phyloP scores from a whole-genome alignment of 306 rosid species.

The Boehmeria nivea region DNA sequence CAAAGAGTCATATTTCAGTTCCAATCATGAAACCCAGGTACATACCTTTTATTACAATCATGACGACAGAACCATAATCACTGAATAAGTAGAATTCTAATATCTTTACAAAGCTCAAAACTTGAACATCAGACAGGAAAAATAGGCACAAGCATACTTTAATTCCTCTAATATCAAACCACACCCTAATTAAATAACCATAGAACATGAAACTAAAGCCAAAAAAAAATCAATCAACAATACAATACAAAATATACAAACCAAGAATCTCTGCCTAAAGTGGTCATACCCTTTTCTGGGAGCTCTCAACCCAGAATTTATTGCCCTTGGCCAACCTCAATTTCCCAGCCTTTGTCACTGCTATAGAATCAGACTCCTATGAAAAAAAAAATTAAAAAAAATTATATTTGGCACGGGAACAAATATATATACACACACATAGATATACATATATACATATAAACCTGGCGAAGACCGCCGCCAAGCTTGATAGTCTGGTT shows the following conservation, averaged over 20 bases:
- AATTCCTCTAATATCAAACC: too few relatives aligned
- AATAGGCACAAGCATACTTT: too few relatives aligned
- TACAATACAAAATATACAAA: neutral
- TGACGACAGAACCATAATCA: too few relatives aligned
- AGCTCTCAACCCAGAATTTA: slow-evolving; percentile 89
- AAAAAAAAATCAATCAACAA: neutral
- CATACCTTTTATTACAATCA: too few relatives aligned
- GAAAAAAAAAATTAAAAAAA: slow-evolving; percentile 1
- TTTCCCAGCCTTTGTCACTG: slow-evolving; percentile 73
- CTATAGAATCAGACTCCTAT: slow-evolving; percentile 67
- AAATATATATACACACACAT: too few relatives aligned
- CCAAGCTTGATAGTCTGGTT: slow-evolving; percentile 90
- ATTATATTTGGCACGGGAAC: neutral
- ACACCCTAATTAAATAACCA: neutral
- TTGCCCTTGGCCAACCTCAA: slow-evolving; percentile 73
- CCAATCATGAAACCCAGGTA: too few relatives aligned
- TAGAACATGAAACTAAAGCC: neutral
- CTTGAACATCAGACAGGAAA: too few relatives aligned
- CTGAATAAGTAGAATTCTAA: too few relatives aligned
- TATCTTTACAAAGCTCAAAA: too few relatives aligned
- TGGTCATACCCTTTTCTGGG: slow-evolving; percentile 69
- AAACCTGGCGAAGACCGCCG: slow-evolving; percentile 78
- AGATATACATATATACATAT: neutral
- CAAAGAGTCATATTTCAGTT: too few relatives aligned
- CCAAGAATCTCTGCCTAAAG: neutral